A percentile compares a stretch with the other conserved stretches of the same genome.
Evolutionary conservation across 1,284 basidiomycete species (phyloP).

Genomic region (Psilocybe mexicana): DNA sequence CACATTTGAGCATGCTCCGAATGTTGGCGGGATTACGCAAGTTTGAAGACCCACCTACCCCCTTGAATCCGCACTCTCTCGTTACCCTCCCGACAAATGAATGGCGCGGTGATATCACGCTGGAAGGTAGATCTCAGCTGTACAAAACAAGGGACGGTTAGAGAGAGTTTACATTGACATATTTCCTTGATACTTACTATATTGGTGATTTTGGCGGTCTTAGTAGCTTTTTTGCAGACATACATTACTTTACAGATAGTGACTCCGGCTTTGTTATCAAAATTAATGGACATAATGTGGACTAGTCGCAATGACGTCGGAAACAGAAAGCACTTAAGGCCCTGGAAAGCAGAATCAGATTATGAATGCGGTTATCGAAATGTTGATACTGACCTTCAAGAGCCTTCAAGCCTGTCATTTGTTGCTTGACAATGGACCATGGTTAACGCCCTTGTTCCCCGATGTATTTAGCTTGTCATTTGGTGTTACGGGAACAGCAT

Average conservation of each 20-base stretch:
- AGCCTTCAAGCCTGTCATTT: too few relatives aligned
- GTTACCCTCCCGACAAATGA: not conserved
- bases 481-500: too few relatives aligned
- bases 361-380: too few relatives aligned
- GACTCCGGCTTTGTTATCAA: constrained; percentile 3
- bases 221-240: not conserved
- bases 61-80: not conserved
- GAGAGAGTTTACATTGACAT: not conserved
- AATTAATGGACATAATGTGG: not conserved
- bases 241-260: not conserved
- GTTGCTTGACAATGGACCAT: too few relatives aligned
- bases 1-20: constrained; percentile 20
- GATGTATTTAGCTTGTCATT: too few relatives aligned
- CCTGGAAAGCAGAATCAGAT: not conserved
- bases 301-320: not conserved
- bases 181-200: not conserved
- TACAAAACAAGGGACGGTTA: not conserved
- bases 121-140: not conserved
- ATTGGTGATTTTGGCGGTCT: not conserved
- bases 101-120: not conserved
- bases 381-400: too few relatives aligned
- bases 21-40: not conserved
- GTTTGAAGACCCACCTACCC: not conserved
- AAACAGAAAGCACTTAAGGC: not conserved
- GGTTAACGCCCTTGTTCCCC: too few relatives aligned